A percentile compares a stretch with the other conserved stretches of the same genome.
Evolutionary conservation across 129 eudicot genomes (phyloP).

Genomic region (Chrysanthemum seticuspe): DNA sequence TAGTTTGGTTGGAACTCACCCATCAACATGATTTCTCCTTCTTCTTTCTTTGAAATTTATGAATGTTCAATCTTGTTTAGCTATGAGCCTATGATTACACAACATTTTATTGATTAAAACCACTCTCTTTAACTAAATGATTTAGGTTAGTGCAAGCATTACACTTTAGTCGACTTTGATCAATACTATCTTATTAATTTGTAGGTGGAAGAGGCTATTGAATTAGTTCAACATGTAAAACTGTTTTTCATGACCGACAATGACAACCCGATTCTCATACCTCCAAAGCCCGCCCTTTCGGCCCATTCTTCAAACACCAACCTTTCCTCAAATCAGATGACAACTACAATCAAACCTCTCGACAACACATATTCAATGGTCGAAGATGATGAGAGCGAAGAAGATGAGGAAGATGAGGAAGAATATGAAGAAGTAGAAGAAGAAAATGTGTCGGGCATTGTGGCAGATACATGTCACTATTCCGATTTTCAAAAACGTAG

Average conservation of each 20-base stretch:
- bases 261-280: conserved; percentile 8
- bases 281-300: conserved; percentile 68
- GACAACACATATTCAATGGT: conserved; percentile 8
- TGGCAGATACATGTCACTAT: conserved; percentile 28
- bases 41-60: too few species aligned
- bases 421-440: conserved; percentile 31
- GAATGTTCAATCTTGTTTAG: too few species aligned
- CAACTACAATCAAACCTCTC: neutral
- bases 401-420: conserved; percentile 20
- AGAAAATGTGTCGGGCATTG: conserved; percentile 35
- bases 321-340: conserved; percentile 27
- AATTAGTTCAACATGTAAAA: conserved; percentile 50
- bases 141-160: too few species aligned
- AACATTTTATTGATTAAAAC: too few species aligned
- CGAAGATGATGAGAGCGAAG: conserved; percentile 16
- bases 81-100: too few species aligned
- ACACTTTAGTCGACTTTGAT: too few species aligned
- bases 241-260: conserved; percentile 37
- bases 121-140: too few species aligned
- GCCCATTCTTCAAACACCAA: conserved; percentile 73
- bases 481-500: neutral
- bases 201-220: conserved; percentile 56
- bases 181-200: neutral
- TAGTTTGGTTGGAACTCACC: too few species aligned
- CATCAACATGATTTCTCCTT: too few species aligned